Evolutionary conservation across 2,329 filamentous ascomycete genomes (phyloP).

Genomic region (Dichotomopilus funicola): DNA sequence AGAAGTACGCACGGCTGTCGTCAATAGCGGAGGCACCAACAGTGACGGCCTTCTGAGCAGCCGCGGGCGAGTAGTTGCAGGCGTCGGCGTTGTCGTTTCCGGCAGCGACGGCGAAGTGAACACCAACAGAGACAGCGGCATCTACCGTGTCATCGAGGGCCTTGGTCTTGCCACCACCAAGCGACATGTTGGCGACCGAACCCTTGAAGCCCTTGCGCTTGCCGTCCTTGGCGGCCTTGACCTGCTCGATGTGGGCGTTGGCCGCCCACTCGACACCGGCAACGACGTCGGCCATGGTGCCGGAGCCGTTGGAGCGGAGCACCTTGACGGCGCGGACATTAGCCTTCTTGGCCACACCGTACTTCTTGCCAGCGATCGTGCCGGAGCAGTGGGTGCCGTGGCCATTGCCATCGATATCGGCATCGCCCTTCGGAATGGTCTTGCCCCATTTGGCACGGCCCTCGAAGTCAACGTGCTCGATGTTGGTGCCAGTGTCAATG

Average conservation of each 20-base stretch:
- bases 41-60: conserved; percentile 84
- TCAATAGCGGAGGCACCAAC: conserved; percentile 90
- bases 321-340: conserved; percentile 97
- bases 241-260: conserved; percentile 67
- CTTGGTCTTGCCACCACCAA: conserved; percentile 93
- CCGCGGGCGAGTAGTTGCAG: conserved; percentile 97
- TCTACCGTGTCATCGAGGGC: conserved; percentile 90
- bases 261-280: conserved; percentile 97
- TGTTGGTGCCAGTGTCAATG: conserved; percentile 95
- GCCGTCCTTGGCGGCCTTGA: conserved; percentile 72
- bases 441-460: conserved; percentile 94
- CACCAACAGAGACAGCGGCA: conserved; percentile 81
- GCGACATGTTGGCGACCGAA: conserved; percentile 97
- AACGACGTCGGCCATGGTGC: conserved; percentile 97
- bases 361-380: conserved; percentile 96
- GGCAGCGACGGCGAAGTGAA: conserved; percentile 97
- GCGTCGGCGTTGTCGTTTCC: conserved; percentile 99
- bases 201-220: conserved; percentile 98
- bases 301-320: conserved; percentile 91
- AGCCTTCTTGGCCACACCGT: conserved; percentile 99
- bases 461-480: conserved; percentile 92
- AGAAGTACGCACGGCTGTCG: conserved; percentile 98
- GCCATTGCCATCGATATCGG: conserved; percentile 89
- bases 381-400: conserved; percentile 99
- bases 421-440: conserved; percentile 82